phyloP scores from a whole-genome alignment of 202 grass and related monocot species.

The Panicum virgatum region DNA sequence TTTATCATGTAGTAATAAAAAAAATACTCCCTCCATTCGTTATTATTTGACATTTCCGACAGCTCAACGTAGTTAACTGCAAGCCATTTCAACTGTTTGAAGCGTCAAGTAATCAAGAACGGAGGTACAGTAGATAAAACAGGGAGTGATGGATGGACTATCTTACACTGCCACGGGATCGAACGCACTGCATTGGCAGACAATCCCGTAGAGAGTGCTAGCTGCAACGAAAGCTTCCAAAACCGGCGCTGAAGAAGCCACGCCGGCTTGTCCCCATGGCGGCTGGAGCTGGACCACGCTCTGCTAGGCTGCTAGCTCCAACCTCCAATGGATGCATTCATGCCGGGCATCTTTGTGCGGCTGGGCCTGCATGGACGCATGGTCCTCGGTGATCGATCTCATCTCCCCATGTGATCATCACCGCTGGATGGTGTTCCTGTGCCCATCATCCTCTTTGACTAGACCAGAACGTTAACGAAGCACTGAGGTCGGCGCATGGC shows the following conservation, averaged over 20 bases:
- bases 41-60: too few species aligned
- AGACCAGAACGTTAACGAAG: background rate
- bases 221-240: constrained; percentile 21
- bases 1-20: too few species aligned
- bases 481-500: background rate
- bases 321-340: background rate
- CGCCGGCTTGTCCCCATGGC: constrained; percentile 13
- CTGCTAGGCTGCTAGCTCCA: background rate
- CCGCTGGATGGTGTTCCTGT: background rate
- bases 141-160: too few species aligned
- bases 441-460: constrained; percentile 3
- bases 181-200: background rate
- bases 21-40: too few species aligned
- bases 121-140: too few species aligned
- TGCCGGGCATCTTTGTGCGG: background rate
- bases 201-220: background rate
- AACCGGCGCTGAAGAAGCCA: background rate
- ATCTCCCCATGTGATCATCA: background rate
- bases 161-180: background rate
- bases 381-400: background rate
- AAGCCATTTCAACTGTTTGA: too few species aligned
- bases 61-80: too few species aligned
- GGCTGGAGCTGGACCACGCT: constrained; percentile 17
- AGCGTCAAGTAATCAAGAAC: too few species aligned
- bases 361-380: background rate